Conservation (phyloP, 2,329 filamentous ascomycete genomes). For the Colletotrichum sp. region DNA sequence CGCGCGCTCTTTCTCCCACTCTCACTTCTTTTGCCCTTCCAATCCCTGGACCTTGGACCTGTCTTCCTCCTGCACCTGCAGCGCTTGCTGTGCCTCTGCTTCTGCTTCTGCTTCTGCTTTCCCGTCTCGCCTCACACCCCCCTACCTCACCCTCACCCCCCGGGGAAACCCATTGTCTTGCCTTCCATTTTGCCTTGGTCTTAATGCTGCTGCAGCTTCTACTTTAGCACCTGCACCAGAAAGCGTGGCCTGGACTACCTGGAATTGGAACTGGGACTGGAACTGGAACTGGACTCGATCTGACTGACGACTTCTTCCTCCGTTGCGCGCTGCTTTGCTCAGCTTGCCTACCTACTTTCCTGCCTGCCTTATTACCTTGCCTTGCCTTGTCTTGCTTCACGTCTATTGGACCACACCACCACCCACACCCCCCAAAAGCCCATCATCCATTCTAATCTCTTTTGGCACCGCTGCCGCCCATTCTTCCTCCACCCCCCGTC, state of each 20-base stretch:
- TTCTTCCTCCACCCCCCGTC: conserved; percentile 3
- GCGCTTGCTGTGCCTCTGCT: not conserved
- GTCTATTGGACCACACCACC: not conserved
- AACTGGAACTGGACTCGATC: not conserved
- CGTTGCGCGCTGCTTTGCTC: not conserved
- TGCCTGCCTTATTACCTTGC: not conserved
- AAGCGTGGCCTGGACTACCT: not conserved
- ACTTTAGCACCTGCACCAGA: not conserved
- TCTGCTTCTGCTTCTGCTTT: not conserved
- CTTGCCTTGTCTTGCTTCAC: not conserved
- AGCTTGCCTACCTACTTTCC: not conserved
- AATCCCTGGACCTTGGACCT: not conserved
- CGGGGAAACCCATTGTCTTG: not conserved
- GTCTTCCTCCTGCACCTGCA: not conserved
- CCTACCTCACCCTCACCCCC: not conserved
- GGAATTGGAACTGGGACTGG: not conserved
- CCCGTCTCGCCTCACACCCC: not conserved
- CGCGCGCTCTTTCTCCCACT: not conserved
- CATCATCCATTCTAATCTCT: not conserved
- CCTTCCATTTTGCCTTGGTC: not conserved
- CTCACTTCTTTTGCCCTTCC: not conserved
- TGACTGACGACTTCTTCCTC: not conserved
- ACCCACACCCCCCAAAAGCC: not conserved
- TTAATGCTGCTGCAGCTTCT: not conserved
- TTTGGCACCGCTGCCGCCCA: not conserved